Evolutionary conservation across 192 early-diverging fungal species (phyloP).

Genomic region (Mortierella claussenii): DNA sequence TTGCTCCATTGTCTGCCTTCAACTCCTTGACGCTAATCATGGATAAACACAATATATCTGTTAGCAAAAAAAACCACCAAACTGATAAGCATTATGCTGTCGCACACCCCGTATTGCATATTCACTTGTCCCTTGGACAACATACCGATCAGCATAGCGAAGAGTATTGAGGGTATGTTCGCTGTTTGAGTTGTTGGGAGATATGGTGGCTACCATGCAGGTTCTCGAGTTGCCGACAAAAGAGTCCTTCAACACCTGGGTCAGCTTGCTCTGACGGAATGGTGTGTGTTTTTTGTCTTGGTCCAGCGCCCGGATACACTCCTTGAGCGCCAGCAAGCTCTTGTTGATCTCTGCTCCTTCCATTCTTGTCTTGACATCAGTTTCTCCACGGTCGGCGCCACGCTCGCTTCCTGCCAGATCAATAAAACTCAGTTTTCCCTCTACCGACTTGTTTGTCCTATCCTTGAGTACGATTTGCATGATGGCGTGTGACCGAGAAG

Average conservation of each 20-base stretch:
- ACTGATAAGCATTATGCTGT: no score
- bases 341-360: constrained; percentile 99
- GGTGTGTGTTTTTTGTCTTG: constrained; percentile 96
- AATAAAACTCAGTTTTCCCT: constrained; percentile 95
- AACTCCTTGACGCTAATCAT: constrained; percentile 47
- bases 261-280: constrained; percentile 97
- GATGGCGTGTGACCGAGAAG: constrained; percentile 97
- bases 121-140: neutral
- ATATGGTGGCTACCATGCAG: constrained; percentile 99
- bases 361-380: constrained; percentile 94
- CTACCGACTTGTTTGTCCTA: constrained; percentile 24
- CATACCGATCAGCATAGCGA: constrained; percentile 91
- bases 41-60: neutral
- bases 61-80: no score
- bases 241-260: constrained; percentile 97
- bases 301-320: constrained; percentile 97
- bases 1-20: constrained; percentile 32
- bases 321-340: constrained; percentile 95
- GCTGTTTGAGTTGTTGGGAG: constrained; percentile 94
- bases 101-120: neutral
- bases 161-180: constrained; percentile 98
- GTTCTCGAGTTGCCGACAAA: constrained; percentile 98
- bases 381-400: constrained; percentile 95
- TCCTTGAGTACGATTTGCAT: constrained; percentile 92
- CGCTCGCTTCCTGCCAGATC: constrained; percentile 98